phyloP scores from a whole-genome alignment of 176 grass and related monocot species.

The Carex pumila region DNA sequence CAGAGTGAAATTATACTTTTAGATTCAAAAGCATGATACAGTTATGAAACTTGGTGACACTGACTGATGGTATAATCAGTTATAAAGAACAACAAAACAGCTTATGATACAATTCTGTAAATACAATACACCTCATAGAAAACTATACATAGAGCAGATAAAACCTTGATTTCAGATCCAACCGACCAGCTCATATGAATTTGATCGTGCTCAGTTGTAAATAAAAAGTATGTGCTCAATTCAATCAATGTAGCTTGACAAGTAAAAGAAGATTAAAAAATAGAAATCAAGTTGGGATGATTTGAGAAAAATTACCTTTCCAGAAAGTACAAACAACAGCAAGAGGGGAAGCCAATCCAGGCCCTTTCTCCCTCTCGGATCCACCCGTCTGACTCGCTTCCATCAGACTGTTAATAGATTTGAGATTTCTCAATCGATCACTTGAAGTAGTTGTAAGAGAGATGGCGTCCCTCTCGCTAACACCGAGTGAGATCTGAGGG shows the following conservation, averaged over 20 bases:
- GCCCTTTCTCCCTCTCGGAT: slow-evolving; percentile 57
- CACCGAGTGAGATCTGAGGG: slow-evolving; percentile 17
- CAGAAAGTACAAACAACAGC: slow-evolving; percentile 81
- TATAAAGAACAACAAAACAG: neutral
- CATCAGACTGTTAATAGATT: neutral
- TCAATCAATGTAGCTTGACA: neutral
- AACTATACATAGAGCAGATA: neutral
- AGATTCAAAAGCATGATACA: neutral
- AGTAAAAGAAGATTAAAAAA: neutral
- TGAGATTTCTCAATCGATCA: neutral
- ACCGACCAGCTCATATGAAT: neutral
- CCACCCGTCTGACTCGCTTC: slow-evolving; percentile 33
- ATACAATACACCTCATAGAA: neutral
- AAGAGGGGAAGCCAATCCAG: slow-evolving; percentile 65
- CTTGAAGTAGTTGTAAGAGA: neutral
- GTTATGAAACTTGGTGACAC: neutral
- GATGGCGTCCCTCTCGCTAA: neutral
- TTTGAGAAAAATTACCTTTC: slow-evolving; percentile 51
- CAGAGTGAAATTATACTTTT: neutral
- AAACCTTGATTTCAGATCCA: slow-evolving; percentile 8
- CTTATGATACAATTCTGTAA: neutral
- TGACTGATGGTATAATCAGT: neutral
- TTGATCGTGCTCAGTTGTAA: neutral
- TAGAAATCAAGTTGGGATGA: neutral
- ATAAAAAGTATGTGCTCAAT: neutral